Conservation (phyloP, 129 eudicot species). For the Centaurea solstitialis region DNA sequence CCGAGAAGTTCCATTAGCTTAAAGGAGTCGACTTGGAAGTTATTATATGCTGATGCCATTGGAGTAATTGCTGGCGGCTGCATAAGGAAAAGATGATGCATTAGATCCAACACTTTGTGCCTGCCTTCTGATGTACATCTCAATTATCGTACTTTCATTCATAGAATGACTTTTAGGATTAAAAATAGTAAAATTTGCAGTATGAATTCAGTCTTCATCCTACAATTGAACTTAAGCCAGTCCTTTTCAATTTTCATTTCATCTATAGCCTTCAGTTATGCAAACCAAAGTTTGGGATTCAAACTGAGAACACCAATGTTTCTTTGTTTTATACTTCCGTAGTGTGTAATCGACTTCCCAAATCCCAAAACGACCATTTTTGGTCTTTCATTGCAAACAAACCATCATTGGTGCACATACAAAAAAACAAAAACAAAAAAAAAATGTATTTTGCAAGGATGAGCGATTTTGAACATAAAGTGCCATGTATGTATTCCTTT, state of each 20-base stretch:
- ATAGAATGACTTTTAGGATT: neutral
- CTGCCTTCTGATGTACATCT: neutral
- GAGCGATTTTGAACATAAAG: neutral
- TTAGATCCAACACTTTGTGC: constrained; percentile 12
- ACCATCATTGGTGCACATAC: neutral
- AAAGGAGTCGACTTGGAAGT: constrained; percentile 88
- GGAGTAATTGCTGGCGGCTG: constrained; percentile 63
- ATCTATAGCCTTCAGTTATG: neutral
- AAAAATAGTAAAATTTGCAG: neutral
- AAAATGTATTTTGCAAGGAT: neutral
- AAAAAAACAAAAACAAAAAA: neutral
- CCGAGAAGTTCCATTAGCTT: constrained; percentile 96
- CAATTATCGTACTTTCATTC: neutral
- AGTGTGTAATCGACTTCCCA: neutral
- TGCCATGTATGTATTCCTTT: neutral
- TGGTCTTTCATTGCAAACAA: neutral
- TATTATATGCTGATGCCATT: constrained; percentile 56
- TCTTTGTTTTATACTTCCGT: neutral
- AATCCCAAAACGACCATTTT: neutral
- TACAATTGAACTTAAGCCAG: neutral
- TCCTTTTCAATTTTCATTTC: neutral
- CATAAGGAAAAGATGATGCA: constrained; percentile 20
- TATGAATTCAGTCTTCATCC: neutral
- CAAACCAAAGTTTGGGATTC: neutral
- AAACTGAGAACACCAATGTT: neutral